Evolutionary conservation across 2,329 filamentous ascomycete species (phyloP), one percentile per base, ranked within the genome.

Genomic region (Phaeosphaeria sp.): DNA sequence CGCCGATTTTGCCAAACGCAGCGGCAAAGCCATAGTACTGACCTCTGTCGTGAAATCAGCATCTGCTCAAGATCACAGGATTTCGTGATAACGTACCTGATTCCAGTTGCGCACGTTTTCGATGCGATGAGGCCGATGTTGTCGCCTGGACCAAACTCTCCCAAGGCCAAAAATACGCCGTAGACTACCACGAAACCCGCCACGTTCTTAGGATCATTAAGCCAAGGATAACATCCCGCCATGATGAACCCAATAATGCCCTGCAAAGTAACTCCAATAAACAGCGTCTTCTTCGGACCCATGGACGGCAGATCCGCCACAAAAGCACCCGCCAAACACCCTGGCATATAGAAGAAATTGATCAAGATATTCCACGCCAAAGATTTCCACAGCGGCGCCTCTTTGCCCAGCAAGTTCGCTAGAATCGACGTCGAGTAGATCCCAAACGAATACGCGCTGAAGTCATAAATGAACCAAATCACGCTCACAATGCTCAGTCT

Each of bases 311-410:
- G 18, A 77, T 97, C 93, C 23, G 88, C 90, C 6, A 90, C 80
- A 55, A 90, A 90, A 0, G 91, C 90, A 20, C 93, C 93, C 3
- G 90, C 77, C 52, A 93, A 82, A 22, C 91, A 91, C 1, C 93
- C 93, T 0, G 92, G 93, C 49, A 96, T 84, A 77, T 96, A 96
- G 77, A 97, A 97, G 61, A 92, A 80, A 75, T 95, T 96, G 80
- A 96, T 87, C 43, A 97, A 84, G 0, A 90, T 92, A 72, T 92
- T 93, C 92, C 92, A 97, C 42, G 92, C 93, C 60, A 97, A 93
- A 11, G 88, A 80, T 61, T 90, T 90, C 71, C 91, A 94, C 1
- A 97, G 80, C 0, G 89, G 84, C 0, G 86, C 82, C 4, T 74
- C 67, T 0, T 81, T 71, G 10, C 86, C 85, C 43, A 89, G 87